Evolutionary conservation across 805 yeast genomes (phyloP), one percentile per base, ranked within the genome.

Genomic region (Zygosaccharomyces lentus): DNA sequence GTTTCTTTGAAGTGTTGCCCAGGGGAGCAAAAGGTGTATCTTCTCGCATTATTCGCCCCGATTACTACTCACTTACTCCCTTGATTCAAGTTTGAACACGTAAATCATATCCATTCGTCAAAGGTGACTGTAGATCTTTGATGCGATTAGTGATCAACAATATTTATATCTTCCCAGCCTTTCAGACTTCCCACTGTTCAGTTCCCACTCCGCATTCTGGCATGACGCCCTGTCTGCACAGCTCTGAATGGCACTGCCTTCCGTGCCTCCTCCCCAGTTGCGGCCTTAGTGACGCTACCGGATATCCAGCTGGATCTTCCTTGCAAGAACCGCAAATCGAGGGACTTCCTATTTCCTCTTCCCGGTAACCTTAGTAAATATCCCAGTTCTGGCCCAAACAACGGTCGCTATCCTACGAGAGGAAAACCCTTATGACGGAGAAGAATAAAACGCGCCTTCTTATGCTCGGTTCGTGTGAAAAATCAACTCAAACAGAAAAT

Each of bases 401-500:
- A 26, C 16, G 31, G 29, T 38, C 29, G 27, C 41, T 26, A 16
- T 12, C 23, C 23, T 17, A 19, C 25, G 23, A 13, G 15, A 27
- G 32, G 32, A 12, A 10, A n/a, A 12, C n/a, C 9, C n/a, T 29
- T n/a, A 13, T 2, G 32, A 29, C 32, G 32, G 32, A 13, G n/a
- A 12, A n/a, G n/a, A n/a, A n/a, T n/a, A n/a, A 29, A 29, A n/a
- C n/a, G 8, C 32, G 32, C 16, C 15, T 29, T 12, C 19, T 12
- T 21, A n/a, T 15, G 19, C 34, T 26, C 41, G 34, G 41, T 15
- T 26, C 41, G 41, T 38, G 34, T 15, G 27, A 9, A 38, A 38
- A 38, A 38, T 38, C 41, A 38, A n/a, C 41, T 38, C 41, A 35
- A 21, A 23, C n/a, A 17, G n/a, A 36, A 24, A 17, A 23, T 13